Evolutionary conservation across 352 stramenopile genomes (phyloP), one percentile per base, ranked within the genome.

Genomic region (Phytopythium ostracodes): DNA sequence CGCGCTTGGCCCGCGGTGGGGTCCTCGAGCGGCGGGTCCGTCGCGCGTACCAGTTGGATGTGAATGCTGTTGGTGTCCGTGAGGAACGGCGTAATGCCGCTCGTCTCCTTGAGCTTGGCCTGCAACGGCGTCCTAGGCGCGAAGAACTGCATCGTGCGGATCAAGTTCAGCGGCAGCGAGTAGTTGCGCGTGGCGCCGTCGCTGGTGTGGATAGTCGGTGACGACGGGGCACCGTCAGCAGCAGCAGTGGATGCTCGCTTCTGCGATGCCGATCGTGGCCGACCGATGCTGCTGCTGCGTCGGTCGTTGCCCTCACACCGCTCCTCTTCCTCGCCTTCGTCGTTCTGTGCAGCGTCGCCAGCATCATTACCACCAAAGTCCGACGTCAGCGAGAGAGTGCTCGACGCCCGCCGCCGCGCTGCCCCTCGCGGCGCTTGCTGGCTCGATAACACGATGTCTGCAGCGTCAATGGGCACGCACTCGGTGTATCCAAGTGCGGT

Each of bases 121-220:
- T 89, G 73, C 5, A 94, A 70, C 2, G 81, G 79, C 3, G 85
- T 94, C 4, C 80, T 75, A 11, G 85, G 85, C 3, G 85, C 76
- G 53, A 91, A 91, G 64, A 92, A 91, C 52, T 87, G 78, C 33
- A 92, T 77, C 35, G 78, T 88, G 14, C 83, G 79, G 43, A 92
- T 89, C 61, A 94, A 69, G 24, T 90, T 88, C 18, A 89, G 74
- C 24, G 82, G 85, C 4, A 94, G 63, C 68, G 79, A 91, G 66
- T 94, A 94, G 59, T 88, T 89, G 5, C 72, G 56, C 12, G 70
- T 61, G 20, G 24, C 22, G n/a, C n/a, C n/a, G n/a, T 64, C 44
- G 27, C 46, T 33, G 12, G 18, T 53, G 22, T 38, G 36, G 42
- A 2, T 24, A 46, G 33, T 7, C 58, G 57, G 12, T 58, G 27